Evolutionary conservation across 345 rosid species (phyloP).

Genomic region (Arabis hirsuta): DNA sequence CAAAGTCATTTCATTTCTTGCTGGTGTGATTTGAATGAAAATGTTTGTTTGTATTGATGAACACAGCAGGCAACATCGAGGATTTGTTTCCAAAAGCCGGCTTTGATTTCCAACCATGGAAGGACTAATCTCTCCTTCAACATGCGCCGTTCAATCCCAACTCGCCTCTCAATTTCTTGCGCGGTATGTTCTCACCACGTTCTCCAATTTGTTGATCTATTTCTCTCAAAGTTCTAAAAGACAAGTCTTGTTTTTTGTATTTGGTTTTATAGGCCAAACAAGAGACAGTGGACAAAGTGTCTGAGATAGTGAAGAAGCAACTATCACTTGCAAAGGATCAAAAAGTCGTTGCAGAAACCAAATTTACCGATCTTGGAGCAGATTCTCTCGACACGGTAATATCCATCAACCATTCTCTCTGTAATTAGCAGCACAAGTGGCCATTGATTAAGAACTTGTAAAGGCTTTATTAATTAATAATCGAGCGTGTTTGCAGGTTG

Average conservation of each 20-base stretch:
- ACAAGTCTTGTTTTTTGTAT: not conserved
- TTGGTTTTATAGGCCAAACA: slow-evolving; percentile 57
- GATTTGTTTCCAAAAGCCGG: slow-evolving; percentile 43
- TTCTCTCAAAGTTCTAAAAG: not conserved
- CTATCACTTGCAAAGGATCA: slow-evolving; percentile 51
- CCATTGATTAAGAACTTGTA: no score
- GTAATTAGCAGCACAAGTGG: not conserved
- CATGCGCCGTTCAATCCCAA: slow-evolving; percentile 38
- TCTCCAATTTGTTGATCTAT: not conserved
- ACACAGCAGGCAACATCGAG: slow-evolving; percentile 44
- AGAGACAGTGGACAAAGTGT: slow-evolving; percentile 66
- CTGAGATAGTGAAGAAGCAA: slow-evolving; percentile 66
- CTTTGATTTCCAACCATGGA: slow-evolving; percentile 45
- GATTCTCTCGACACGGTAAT: slow-evolving; percentile 80
- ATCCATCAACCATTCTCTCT: not conserved
- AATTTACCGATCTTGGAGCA: slow-evolving; percentile 68
- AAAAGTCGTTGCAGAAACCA: slow-evolving; percentile 55
- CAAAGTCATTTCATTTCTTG: not conserved
- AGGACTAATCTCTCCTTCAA: slow-evolving; percentile 49
- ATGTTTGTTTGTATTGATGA: slow-evolving; percentile 23
- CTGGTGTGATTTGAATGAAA: not conserved
- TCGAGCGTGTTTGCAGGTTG: slow-evolving; percentile 51
- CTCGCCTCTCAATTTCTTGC: slow-evolving; percentile 58
- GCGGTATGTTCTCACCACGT: slow-evolving; percentile 48
- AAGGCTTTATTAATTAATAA: not conserved